Conservation (phyloP, 352 stramenopile species). For the Globisporangium cylindrosporum region DNA sequence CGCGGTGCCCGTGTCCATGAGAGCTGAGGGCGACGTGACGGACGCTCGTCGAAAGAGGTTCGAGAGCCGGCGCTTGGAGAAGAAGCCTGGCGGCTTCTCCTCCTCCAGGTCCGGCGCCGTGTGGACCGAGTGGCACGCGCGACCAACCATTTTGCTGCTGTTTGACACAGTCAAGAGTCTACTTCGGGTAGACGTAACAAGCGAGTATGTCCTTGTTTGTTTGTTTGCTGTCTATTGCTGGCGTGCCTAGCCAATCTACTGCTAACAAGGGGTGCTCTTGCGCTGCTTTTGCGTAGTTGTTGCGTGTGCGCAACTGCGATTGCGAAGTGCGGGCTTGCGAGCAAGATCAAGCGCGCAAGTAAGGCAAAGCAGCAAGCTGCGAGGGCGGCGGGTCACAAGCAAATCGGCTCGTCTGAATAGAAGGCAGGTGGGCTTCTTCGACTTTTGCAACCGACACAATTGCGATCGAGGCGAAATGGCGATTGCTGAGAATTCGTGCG, state of each 20-base stretch:
- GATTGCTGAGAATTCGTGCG: background rate
- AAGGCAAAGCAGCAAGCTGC: background rate
- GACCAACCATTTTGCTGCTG: slow-evolving; percentile 8
- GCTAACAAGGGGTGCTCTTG: background rate
- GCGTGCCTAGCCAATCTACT: background rate
- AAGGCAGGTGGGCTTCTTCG: background rate
- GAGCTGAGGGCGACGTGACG: slow-evolving; percentile 23
- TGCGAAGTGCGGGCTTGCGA: background rate
- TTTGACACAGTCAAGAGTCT: background rate
- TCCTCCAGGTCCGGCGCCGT: background rate
- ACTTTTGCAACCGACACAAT: background rate
- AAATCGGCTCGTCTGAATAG: background rate
- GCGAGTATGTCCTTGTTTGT: background rate
- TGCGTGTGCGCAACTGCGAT: background rate
- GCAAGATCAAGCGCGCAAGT: background rate
- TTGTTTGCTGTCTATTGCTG: background rate
- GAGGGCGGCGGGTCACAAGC: background rate
- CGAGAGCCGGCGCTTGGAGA: slow-evolving; percentile 37
- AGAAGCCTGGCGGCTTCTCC: slow-evolving; percentile 33
- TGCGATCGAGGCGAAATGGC: background rate
- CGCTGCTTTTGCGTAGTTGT: background rate
- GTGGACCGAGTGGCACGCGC: slow-evolving; percentile 14
- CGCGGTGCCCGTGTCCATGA: slow-evolving; percentile 12
- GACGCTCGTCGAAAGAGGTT: slow-evolving; percentile 50
- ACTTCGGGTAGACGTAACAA: background rate